These are phyloP conservation scores for Dispira simplex DNA, from an alignment of 192 early-diverging fungal species.

Conservation along the genomic window DNA sequence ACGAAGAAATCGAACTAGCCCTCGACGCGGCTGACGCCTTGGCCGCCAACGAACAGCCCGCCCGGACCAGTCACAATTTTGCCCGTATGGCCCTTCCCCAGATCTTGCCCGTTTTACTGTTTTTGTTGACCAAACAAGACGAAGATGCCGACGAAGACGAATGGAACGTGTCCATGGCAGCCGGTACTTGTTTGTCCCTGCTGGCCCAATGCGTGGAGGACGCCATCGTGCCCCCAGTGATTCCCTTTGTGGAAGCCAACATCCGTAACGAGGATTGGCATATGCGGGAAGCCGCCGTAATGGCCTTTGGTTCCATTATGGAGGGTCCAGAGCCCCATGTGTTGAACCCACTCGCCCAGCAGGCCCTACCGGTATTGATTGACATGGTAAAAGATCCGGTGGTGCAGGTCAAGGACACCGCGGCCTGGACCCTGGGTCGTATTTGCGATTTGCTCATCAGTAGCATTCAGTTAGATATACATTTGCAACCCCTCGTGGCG, in stretches of 20 bases:
- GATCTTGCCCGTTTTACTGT: slow-evolving; percentile 72
- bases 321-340: slow-evolving; percentile 66
- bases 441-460: slow-evolving; percentile 70
- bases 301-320: slow-evolving; percentile 97
- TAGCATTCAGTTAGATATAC: slow-evolving; percentile 56
- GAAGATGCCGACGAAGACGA: slow-evolving; percentile 99
- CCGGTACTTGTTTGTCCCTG: slow-evolving; percentile 83
- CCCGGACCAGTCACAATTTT: slow-evolving; percentile 52
- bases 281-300: slow-evolving; percentile 89
- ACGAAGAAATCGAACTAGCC: slow-evolving; percentile 74
- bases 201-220: slow-evolving; percentile 74
- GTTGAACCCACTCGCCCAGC: slow-evolving; percentile 52
- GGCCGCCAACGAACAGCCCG: slow-evolving; percentile 29
- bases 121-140: slow-evolving; percentile 87
- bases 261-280: slow-evolving; percentile 82
- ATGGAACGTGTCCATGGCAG: slow-evolving; percentile 97
- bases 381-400: slow-evolving; percentile 76
- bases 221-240: slow-evolving; percentile 62
- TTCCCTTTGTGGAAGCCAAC: slow-evolving; percentile 81
- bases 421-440: slow-evolving; percentile 97
- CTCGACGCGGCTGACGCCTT: slow-evolving; percentile 40
- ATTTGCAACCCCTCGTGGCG: slow-evolving; percentile 50
- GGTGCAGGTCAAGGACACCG: slow-evolving; percentile 88
- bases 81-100: slow-evolving; percentile 60
- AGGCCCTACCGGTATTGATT: slow-evolving; percentile 81